Evolutionary conservation across 2,329 filamentous ascomycete genomes (phyloP).

Genomic region (Diaporthe eres): DNA sequence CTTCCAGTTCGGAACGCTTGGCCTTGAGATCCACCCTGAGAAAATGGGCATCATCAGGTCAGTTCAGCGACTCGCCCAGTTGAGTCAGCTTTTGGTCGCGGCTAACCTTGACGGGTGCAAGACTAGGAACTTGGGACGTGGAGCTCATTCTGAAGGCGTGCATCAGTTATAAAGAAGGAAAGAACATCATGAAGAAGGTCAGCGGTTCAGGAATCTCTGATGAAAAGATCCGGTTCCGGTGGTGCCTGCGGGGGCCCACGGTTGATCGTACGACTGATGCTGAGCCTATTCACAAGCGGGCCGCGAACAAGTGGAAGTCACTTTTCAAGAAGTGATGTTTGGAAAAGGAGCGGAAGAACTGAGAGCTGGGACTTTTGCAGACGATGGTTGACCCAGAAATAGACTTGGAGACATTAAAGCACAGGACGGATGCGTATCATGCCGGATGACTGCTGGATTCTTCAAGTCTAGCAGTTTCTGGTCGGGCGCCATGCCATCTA

Average conservation of each 20-base stretch:
- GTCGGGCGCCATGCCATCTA: background rate
- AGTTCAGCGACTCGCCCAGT: background rate
- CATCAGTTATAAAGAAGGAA: background rate
- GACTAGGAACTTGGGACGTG: background rate
- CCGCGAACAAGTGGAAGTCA: background rate
- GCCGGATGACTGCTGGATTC: background rate
- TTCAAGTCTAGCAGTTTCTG: background rate
- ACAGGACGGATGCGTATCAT: background rate
- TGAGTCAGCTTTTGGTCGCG: background rate
- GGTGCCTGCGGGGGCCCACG: background rate
- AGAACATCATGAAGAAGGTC: conserved; percentile 1
- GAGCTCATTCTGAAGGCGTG: background rate
- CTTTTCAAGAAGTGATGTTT: background rate
- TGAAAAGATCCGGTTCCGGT: background rate
- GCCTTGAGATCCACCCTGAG: background rate
- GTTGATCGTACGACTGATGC: background rate
- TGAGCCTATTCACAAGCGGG: background rate
- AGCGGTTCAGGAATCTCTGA: background rate
- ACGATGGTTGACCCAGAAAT: background rate
- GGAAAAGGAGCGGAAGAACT: background rate
- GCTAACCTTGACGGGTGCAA: background rate
- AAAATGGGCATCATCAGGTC: background rate
- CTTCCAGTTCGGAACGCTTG: conserved; percentile 9
- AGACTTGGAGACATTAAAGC: background rate
- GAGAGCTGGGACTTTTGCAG: background rate